These are phyloP conservation scores for Centaurea solstitialis DNA, from an alignment of 129 eudicot species.

Conservation along the genomic window DNA sequence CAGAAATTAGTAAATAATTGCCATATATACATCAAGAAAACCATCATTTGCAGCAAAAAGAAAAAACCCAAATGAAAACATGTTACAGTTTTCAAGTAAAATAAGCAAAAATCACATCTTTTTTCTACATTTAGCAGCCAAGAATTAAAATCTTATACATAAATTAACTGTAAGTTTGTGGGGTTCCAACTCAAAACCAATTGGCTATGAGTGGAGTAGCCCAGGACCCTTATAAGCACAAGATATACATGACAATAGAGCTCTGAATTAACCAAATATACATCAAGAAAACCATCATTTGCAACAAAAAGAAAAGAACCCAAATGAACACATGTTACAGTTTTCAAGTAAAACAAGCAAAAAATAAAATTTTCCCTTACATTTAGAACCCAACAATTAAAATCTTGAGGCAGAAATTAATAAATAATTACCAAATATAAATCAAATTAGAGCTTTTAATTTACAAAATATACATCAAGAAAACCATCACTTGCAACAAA, in stretches of 20 bases:
- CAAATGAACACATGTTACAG: background rate
- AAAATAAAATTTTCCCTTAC: background rate
- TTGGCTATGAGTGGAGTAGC: too few relatives aligned
- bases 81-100: background rate
- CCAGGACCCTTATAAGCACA: too few relatives aligned
- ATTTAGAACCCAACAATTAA: conserved; percentile 8
- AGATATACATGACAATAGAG: background rate
- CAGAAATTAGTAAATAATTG: background rate
- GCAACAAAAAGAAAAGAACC: conserved; percentile 7
- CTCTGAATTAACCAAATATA: too few relatives aligned
- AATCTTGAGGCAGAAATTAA: background rate
- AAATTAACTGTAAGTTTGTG: too few relatives aligned
- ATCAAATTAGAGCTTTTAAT: background rate
- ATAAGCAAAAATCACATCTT: background rate
- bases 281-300: conserved; percentile 21
- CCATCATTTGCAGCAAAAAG: conserved; percentile 13
- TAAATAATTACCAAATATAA: background rate
- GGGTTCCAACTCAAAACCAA: too few relatives aligned
- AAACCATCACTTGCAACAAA: conserved; percentile 11
- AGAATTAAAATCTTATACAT: background rate
- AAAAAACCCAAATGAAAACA: background rate
- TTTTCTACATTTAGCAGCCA: conserved; percentile 18
- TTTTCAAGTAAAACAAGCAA: conserved; percentile 3
- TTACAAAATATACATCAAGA: conserved; percentile 15
- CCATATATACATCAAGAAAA: conserved; percentile 13